phyloP scores from a whole-genome alignment of 108 stramenopile species.

The Schizochytrium sp. region DNA sequence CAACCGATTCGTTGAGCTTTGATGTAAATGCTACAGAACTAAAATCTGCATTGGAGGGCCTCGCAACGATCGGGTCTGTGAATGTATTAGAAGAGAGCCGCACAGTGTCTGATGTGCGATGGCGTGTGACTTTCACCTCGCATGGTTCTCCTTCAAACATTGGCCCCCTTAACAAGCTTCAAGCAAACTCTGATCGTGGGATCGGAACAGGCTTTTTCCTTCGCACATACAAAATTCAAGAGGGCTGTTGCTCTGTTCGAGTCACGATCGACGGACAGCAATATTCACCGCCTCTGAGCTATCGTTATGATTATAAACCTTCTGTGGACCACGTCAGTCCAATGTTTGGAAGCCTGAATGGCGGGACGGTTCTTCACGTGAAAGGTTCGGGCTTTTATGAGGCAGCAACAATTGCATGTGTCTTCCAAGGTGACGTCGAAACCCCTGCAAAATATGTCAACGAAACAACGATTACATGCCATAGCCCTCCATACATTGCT shows the following conservation, averaged over 20 bases:
- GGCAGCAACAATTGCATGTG: not conserved
- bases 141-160: not conserved
- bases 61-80: constrained; percentile 15
- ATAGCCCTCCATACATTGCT: not conserved
- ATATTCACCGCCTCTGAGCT: not conserved
- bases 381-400: not conserved
- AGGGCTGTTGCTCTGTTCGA: not conserved
- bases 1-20: not conserved
- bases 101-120: not conserved
- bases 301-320: not conserved
- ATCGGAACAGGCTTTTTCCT: not conserved
- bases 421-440: not conserved
- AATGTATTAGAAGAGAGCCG: not conserved
- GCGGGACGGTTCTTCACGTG: not conserved
- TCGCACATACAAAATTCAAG: not conserved
- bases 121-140: not conserved
- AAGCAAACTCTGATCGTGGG: not conserved
- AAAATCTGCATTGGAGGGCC: not conserved
- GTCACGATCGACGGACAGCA: constrained; percentile 53
- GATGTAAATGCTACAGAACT: not conserved
- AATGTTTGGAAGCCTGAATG: not conserved
- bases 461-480: not conserved
- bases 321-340: not conserved
- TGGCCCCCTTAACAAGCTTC: not conserved
- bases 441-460: not conserved